Conservation (phyloP, 2,329 filamentous ascomycete genomes). For the Phoma sp. region DNA sequence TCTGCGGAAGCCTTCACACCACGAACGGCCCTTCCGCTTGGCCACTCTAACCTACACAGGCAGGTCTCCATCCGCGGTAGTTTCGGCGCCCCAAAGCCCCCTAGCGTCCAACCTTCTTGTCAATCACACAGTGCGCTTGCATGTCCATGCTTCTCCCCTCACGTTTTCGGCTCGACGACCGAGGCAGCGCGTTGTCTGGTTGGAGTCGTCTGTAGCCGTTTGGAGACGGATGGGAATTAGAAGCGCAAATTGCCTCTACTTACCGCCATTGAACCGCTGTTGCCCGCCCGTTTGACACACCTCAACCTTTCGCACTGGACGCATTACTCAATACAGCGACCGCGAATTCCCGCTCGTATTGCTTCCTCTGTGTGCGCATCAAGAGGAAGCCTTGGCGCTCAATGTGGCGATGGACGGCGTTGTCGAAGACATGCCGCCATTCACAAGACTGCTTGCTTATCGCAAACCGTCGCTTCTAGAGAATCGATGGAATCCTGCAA, state of each 20-base stretch:
- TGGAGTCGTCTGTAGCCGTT: slow-evolving; percentile 5
- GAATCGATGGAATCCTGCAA: slow-evolving; percentile 4
- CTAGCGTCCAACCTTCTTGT: slow-evolving; percentile 15
- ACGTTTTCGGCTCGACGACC: slow-evolving; percentile 19
- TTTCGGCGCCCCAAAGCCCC: slow-evolving; percentile 3
- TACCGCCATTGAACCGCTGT: slow-evolving; percentile 13
- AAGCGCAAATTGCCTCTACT: slow-evolving; percentile 8
- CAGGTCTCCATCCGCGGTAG: slow-evolving; percentile 22
- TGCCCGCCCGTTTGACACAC: slow-evolving; percentile 10
- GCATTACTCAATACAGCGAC: slow-evolving; percentile 1
- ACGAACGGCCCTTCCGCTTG: slow-evolving; percentile 6
- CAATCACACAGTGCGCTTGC: slow-evolving; percentile 20
- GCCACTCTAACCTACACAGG: slow-evolving; percentile 16
- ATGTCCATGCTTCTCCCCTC: slow-evolving; percentile 28
- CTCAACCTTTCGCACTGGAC: neutral
- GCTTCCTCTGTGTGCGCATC: neutral
- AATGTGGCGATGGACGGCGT: slow-evolving; percentile 8
- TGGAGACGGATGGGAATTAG: slow-evolving; percentile 3
- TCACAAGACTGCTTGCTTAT: neutral
- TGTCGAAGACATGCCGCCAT: neutral
- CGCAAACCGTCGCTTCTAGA: slow-evolving; percentile 1
- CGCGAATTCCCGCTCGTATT: slow-evolving; percentile 8
- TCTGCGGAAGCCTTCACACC: slow-evolving; percentile 14
- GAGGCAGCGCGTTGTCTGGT: slow-evolving; percentile 8
- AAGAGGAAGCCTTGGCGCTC: slow-evolving; percentile 10